Base-by-base conservation (phyloP, 768 basidiomycete genomes). In the Auriscalpium vulgare region DNA sequence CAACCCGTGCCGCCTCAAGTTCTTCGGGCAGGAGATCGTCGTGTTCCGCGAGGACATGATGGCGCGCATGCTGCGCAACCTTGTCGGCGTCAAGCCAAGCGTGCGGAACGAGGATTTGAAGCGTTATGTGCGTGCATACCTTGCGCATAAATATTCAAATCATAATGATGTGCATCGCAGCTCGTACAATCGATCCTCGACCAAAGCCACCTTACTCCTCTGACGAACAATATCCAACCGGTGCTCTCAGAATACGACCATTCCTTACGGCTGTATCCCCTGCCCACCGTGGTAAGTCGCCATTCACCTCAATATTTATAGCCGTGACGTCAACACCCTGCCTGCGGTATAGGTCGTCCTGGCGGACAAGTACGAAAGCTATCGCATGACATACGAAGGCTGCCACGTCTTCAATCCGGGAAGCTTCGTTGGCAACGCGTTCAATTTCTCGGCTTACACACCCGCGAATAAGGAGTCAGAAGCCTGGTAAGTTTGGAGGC, bases 321-420 rank as follows among this genome's bases (percentile, higher is more conserved):
- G 44, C 37, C 29, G 29, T 29, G 29, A 29, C 17, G 52, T 54
- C 69, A 53, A 66, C 34, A 14, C 36, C 19, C 47, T 3, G 55
- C 53, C 47, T 3, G 55, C 54, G 36, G 43, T 29, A 16, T 59
- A 97, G 94, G 77, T 97, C 17, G 78, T 98, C 36, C 80, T 99
- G 11, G 97, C 97, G 1, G 97, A 99, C 72, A 94, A 88, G 70
- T 97, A 97, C 66, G 95, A 97, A 67, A 83, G 88, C 48, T 99
- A 92, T 69, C 92, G 97, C 64, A 77, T 97, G 60, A 98, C 95
- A 1, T 99, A 99, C 68, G 94, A 95, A 56, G 93, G 93, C 10
- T 98, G 97, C 64, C 97, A 98, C 71, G 97, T 98, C 29, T 94
- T 98, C 78, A 99, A 99, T 68, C 97, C 97, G 0, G 95, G 97